These are phyloP conservation scores for Lactarius indigo DNA, from an alignment of 768 basidiomycete genomes.

Conservation along the genomic window DNA sequence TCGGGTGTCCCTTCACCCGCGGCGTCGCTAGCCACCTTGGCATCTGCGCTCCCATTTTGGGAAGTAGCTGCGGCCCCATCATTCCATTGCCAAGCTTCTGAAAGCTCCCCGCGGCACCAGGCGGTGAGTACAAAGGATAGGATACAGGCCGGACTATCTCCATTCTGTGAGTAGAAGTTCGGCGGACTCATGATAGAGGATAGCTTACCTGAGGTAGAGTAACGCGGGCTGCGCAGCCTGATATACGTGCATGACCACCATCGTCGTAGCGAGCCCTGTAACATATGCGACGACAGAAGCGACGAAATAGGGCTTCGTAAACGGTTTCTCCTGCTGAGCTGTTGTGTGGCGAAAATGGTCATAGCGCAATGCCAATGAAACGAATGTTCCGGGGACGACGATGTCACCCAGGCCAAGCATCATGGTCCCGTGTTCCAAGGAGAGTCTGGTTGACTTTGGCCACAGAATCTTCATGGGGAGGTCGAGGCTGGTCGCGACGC, in stretches of 20 bases:
- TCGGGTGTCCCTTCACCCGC: slow-evolving; percentile 12
- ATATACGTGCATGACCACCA: slow-evolving; percentile 80
- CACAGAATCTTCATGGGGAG: slow-evolving; percentile 92
- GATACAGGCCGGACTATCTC: slow-evolving; percentile 68
- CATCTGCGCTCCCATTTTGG: slow-evolving; percentile 27
- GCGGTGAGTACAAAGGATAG: slow-evolving; percentile 62
- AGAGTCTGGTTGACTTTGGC: slow-evolving; percentile 62
- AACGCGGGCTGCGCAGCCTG: slow-evolving; percentile 84
- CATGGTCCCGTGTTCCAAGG: slow-evolving; percentile 58
- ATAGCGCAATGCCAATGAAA: slow-evolving; percentile 83
- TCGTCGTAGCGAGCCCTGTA: slow-evolving; percentile 67
- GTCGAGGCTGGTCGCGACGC: slow-evolving; percentile 86
- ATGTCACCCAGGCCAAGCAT: slow-evolving; percentile 95
- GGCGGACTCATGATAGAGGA: no score
- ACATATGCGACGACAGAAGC: slow-evolving; percentile 69
- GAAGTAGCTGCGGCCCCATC: slow-evolving; percentile 41
- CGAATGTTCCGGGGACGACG: slow-evolving; percentile 62
- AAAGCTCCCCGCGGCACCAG: slow-evolving; percentile 61
- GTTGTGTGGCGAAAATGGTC: slow-evolving; percentile 53
- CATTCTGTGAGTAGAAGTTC: not conserved
- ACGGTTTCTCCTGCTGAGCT: slow-evolving; percentile 32
- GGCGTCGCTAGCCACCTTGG: slow-evolving; percentile 12
- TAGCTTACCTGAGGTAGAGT: slow-evolving; percentile 77
- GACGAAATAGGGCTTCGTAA: slow-evolving; percentile 73
- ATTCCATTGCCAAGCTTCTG: slow-evolving; percentile 65